Conservation (phyloP, 805 yeast species). For the Starmera caribaea region DNA sequence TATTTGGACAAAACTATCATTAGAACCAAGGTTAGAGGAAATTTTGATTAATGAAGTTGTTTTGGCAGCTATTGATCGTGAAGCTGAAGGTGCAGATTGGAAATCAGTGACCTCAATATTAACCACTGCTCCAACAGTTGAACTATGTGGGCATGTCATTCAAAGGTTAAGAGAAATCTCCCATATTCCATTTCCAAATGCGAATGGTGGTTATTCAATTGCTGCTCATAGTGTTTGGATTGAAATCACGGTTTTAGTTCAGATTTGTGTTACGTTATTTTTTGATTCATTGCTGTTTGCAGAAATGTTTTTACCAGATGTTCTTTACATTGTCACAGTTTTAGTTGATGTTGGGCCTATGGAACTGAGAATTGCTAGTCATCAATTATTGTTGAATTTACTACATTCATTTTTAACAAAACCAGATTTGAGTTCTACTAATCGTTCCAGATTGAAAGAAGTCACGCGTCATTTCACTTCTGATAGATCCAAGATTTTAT, state of each 20-base stretch:
- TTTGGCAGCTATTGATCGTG: conserved; percentile 64
- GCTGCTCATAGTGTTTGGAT: conserved; percentile 54
- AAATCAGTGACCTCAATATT: conserved; percentile 51
- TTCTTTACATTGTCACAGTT: conserved; percentile 56
- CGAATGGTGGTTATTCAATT: conserved; percentile 30
- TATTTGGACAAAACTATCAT: conserved; percentile 59
- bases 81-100: conserved; percentile 69
- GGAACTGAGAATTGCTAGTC: conserved; percentile 49
- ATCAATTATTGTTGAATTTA: conserved; percentile 53
- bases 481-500: conserved; percentile 58
- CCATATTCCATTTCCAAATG: conserved; percentile 35
- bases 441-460: conserved; percentile 32
- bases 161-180: conserved; percentile 46
- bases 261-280: conserved; percentile 52
- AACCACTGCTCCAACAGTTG: conserved; percentile 59
- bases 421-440: conserved; percentile 34
- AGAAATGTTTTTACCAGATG: conserved; percentile 60
- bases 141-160: conserved; percentile 57
- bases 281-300: conserved; percentile 60
- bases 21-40: conserved; percentile 48
- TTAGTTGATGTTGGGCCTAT: conserved; percentile 40
- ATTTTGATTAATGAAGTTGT: conserved; percentile 65
- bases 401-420: conserved; percentile 60
- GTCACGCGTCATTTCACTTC: conserved; percentile 35
- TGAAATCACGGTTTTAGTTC: conserved; percentile 60